Evolutionary conservation across 352 stramenopile species (phyloP).

Genomic region (Pythium pectinolyticum): DNA sequence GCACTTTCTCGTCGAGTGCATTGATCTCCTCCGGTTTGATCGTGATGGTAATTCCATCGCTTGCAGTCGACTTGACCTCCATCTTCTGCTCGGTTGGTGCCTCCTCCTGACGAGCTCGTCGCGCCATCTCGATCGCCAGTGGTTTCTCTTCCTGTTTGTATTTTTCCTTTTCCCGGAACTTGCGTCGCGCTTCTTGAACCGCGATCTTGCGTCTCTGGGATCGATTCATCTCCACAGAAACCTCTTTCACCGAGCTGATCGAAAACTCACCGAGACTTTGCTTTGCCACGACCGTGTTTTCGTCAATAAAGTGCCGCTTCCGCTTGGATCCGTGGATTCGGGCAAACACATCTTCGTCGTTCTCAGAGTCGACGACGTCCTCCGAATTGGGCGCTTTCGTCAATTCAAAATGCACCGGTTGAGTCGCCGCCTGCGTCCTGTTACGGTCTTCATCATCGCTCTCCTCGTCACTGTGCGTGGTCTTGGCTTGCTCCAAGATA

Average conservation of each 20-base stretch:
- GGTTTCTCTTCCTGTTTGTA: slow-evolving; percentile 41
- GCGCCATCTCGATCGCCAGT: slow-evolving; percentile 47
- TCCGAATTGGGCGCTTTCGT: neutral
- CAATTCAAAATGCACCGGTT: slow-evolving; percentile 13
- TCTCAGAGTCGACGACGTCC: slow-evolving; percentile 9
- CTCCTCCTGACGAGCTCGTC: slow-evolving; percentile 13
- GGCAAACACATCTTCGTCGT: slow-evolving; percentile 26
- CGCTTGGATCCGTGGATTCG: slow-evolving; percentile 25
- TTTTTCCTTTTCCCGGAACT: slow-evolving; percentile 36
- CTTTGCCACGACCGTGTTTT: slow-evolving; percentile 24
- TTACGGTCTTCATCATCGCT: neutral
- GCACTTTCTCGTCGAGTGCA: slow-evolving; percentile 20
- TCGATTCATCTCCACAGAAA: slow-evolving; percentile 27
- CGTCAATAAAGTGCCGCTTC: slow-evolving; percentile 21
- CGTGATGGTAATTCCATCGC: slow-evolving; percentile 34
- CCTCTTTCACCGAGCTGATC: slow-evolving; percentile 28
- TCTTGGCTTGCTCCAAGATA: slow-evolving; percentile 55
- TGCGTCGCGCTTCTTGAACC: slow-evolving; percentile 28
- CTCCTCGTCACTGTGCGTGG: slow-evolving; percentile 14
- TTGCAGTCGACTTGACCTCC: neutral
- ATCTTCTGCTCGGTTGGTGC: neutral
- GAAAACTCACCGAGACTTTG: slow-evolving; percentile 38
- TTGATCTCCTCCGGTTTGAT: slow-evolving; percentile 50
- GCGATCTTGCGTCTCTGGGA: slow-evolving; percentile 31
- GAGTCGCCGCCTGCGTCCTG: neutral